phyloP scores from a whole-genome alignment of 805 yeast genomes.

The Ogataea siamensis region DNA sequence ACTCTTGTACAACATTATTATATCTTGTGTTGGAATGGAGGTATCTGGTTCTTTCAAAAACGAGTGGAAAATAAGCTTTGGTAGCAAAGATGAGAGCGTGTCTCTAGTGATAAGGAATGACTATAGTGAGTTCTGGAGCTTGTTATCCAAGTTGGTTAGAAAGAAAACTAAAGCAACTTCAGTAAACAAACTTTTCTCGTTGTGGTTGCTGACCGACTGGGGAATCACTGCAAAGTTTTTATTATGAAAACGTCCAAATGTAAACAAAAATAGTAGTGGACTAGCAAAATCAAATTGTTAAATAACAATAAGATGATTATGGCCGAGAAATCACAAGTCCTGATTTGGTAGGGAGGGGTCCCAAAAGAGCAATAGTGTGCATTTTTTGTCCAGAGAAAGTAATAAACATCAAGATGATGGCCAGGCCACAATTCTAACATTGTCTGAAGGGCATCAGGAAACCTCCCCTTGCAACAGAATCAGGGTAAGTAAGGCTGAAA shows the following conservation, averaged over 20 bases:
- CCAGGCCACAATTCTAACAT: conserved; percentile 3
- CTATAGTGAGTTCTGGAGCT: conserved; percentile 29
- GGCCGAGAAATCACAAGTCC: neutral
- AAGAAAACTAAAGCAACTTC: conserved; percentile 6
- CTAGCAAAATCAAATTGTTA: neutral
- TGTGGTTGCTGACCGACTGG: conserved; percentile 2
- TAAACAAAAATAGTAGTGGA: conserved; percentile 15
- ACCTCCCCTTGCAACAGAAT: neutral
- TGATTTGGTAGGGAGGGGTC: conserved; percentile 2
- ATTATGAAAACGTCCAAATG: conserved; percentile 8
- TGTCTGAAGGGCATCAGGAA: conserved; percentile 1
- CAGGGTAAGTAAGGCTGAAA: neutral
- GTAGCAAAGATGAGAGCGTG: conserved; percentile 7
- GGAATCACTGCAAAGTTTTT: conserved; percentile 8
- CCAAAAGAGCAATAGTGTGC: conserved; percentile 1
- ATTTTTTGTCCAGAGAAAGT: conserved; percentile 1
- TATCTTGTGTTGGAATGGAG: conserved; percentile 1
- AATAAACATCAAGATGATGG: conserved; percentile 1
- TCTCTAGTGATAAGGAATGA: conserved; percentile 29
- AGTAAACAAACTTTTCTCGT: neutral
- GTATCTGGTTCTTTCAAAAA: conserved; percentile 1
- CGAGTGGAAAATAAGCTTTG: conserved; percentile 4
- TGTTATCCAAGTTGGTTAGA: conserved; percentile 8
- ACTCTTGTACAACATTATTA: conserved; percentile 27
- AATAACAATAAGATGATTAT: neutral